phyloP scores from a whole-genome alignment of 192 early-diverging fungal species.

The Umbelopsis sp. region DNA sequence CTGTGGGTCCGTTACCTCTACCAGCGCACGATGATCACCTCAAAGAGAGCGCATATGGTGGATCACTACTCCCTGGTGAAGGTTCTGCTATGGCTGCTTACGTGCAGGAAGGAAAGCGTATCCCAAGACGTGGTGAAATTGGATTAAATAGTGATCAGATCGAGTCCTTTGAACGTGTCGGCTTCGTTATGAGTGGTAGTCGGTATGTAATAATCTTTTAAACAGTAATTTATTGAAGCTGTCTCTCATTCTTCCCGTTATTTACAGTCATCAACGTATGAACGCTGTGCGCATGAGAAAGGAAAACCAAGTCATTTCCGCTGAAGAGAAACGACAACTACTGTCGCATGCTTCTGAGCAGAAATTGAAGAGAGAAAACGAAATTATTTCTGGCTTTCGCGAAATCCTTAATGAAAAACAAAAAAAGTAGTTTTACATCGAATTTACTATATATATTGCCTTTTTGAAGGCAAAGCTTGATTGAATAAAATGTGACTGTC shows the following conservation, averaged over 20 bases:
- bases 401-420: constrained; percentile 76
- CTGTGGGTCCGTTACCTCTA: constrained; percentile 71
- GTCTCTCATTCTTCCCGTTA: not conserved
- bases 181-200: constrained; percentile 97
- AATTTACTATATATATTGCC: too few relatives aligned
- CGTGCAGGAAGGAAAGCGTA: constrained; percentile 91
- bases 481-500: not conserved
- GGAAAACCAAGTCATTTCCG: constrained; percentile 95
- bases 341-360: constrained; percentile 89
- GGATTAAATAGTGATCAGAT: constrained; percentile 87
- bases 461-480: not conserved
- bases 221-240: not conserved
- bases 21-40: constrained; percentile 57
- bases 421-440: constrained; percentile 23
- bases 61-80: constrained; percentile 84
- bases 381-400: constrained; percentile 90
- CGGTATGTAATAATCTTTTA: constrained; percentile 46
- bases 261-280: constrained; percentile 79
- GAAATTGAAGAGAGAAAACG: constrained; percentile 85
- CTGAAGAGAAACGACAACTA: constrained; percentile 90
- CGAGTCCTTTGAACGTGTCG: constrained; percentile 78
- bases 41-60: constrained; percentile 77
- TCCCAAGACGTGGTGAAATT: constrained; percentile 97
- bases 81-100: constrained; percentile 90
- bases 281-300: constrained; percentile 95